phyloP scores from a whole-genome alignment of 179 eudicot genomes.

The Vitellaria paradoxa region DNA sequence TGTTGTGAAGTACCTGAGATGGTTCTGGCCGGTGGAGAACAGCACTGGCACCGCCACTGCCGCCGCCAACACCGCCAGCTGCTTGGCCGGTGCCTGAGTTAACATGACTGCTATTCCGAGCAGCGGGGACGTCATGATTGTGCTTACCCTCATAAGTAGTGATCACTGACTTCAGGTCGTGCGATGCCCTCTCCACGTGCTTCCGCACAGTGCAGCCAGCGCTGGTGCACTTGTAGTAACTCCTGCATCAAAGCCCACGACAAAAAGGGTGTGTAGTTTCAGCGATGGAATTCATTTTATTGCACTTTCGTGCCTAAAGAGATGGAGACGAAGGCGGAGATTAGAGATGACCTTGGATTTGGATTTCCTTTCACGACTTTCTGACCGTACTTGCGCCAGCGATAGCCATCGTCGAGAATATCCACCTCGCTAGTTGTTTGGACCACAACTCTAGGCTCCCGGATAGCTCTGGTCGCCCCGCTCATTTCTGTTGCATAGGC shows the following conservation, averaged over 20 bases:
- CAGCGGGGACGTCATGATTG: constrained; percentile 61
- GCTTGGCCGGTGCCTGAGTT: constrained; percentile 17
- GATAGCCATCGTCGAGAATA: constrained; percentile 52
- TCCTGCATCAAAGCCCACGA: constrained; percentile 29
- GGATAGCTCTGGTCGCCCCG: constrained; percentile 49
- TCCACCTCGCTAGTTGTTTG: constrained; percentile 58
- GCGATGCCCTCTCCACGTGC: constrained; percentile 57
- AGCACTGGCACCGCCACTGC: constrained; percentile 17
- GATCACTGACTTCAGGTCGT: constrained; percentile 55
- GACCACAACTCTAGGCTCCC: constrained; percentile 56
- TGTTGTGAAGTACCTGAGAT: constrained; percentile 29
- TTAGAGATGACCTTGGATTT: constrained; percentile 39
- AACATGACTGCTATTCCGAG: constrained; percentile 47
- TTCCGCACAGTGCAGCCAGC: constrained; percentile 52
- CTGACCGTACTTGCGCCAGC: constrained; percentile 56
- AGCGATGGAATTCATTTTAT: not conserved
- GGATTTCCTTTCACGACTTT: constrained; percentile 57
- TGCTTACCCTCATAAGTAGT: constrained; percentile 59
- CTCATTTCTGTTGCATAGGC: constrained; percentile 41
- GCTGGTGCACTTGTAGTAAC: constrained; percentile 57
- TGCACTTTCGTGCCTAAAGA: not conserved
- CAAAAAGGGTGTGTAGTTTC: not conserved
- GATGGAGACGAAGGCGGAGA: not conserved
- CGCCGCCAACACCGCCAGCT: constrained; percentile 16
- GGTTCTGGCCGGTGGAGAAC: constrained; percentile 37